Base-by-base conservation (phyloP, 2,329 filamentous ascomycete genomes). In the Allantophomopsis cytisporea region DNA sequence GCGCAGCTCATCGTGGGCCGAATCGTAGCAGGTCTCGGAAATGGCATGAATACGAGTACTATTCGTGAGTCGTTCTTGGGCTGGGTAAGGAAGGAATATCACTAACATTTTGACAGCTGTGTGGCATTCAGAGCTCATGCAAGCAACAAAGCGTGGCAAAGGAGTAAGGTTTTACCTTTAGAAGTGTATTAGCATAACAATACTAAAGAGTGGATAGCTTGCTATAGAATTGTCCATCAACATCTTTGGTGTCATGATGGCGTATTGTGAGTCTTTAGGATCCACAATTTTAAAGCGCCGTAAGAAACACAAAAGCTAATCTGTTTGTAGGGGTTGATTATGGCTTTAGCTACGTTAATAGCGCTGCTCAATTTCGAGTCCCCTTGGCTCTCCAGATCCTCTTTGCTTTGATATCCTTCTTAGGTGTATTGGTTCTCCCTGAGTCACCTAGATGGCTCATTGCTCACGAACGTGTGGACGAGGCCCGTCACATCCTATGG, bases 361-460 rank as follows among this genome's bases (percentile, higher is more conserved):
- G 52, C 32, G 54, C 59, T 13, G 48, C 55, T 1, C 58, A 62
- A 31, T 67, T 67, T 74, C 62, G 74, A 5, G 74, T 78, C 34
- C 63, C 64, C 0, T 47, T 68, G 3, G 64, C 60, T 1, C 53
- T 68, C 5, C 65, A 68, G 44, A 59, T 63, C 31, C 30, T 43
- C 15, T 39, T 45, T 30, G 41, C 43, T 12, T 37, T 36, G 14
- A 30, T 38, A 6, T 39, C 33, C 14, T 30, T 45, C 3, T n/a
- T 38, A 4, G 23, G 7, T 6, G 16, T 47, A 10, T 34, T 47
- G 37, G 21, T 60, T 34, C 47, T 66, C 4, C 61, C 62, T 2
- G 57, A 60, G 38, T 57, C 54, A 2, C 56, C 57, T 7, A 47
- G 57, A 28, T 59, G 56, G 56, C 46, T 57, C 16, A 37, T 49